Evolutionary conservation across 768 basidiomycete species (phyloP), one percentile per base, ranked within the genome.

Genomic region (Tephrocybe sp.): DNA sequence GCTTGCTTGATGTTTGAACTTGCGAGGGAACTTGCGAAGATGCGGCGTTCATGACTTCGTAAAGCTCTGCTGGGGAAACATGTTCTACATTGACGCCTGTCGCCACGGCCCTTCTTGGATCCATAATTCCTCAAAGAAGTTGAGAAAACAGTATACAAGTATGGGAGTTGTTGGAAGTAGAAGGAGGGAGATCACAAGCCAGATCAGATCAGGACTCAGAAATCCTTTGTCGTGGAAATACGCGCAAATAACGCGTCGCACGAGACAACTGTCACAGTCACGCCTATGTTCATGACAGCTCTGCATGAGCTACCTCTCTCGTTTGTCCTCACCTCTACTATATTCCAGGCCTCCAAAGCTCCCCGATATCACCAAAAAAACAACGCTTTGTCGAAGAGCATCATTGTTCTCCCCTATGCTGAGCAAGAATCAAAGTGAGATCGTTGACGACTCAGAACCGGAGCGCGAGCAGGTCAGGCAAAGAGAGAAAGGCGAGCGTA

Each of bases 361-460:
- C n/a, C n/a, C n/a, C n/a, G n/a, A n/a, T n/a, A n/a, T n/a, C n/a
- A n/a, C n/a, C n/a, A n/a, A n/a, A n/a, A n/a, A n/a, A n/a, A n/a
- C n/a, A n/a, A n/a, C n/a, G n/a, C n/a, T 30, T 11, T 30, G 28
- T 30, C 28, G 28, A 30, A 30, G 5, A 5, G 5, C 28, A 30
- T 30, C 28, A 30, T 15, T n/a, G 2, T 20, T 38, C 45, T 8
- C 2, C 41, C 9, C 14, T 4, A 56, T 58, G 52, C n/a, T 20
- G 11, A 23, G 23, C 36, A 9, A 30, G 26, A 28, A 49, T 25
- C 51, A 49, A 42, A 50, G 60, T 25, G 81, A 82, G 50, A 56
- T 80, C 26, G 76, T 88, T 3, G 82, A 80, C 24, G 87, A 90
- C 66, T 88, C 86, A 0, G 88, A 88, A 64, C 86, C 85, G 17